Evolutionary conservation across 306 rosid species (phyloP).

Genomic region (Luffa acutangula): DNA sequence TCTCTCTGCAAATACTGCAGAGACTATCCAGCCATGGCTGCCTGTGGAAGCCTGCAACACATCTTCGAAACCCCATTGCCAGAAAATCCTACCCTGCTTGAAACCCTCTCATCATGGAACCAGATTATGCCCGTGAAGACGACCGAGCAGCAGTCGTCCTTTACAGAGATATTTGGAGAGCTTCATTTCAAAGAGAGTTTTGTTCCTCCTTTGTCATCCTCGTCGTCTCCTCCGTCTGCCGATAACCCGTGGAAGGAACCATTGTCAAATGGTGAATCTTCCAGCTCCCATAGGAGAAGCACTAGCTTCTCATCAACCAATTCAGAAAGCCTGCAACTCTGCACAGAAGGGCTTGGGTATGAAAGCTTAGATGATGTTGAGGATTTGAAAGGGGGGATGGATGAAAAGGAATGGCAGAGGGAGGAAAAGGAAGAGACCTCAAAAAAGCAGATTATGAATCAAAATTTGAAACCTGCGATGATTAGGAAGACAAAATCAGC

Average conservation of each 20-base stretch:
- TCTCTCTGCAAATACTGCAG: background rate
- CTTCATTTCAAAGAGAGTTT: conserved; percentile 64
- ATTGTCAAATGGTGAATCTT: conserved; percentile 1
- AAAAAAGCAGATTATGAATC: conserved; percentile 5
- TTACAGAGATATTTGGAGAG: conserved; percentile 73
- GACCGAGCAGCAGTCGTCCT: conserved; percentile 19
- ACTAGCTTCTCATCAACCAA: conserved; percentile 54
- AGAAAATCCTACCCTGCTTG: conserved; percentile 37
- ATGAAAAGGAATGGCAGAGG: background rate
- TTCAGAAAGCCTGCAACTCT: conserved; percentile 65
- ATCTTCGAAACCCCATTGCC: conserved; percentile 54
- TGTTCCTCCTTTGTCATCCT: background rate
- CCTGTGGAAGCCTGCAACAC: conserved; percentile 60
- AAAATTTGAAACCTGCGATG: conserved; percentile 20
- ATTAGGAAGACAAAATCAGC: conserved; percentile 29
- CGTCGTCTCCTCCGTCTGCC: background rate
- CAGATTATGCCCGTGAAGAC: conserved; percentile 37
- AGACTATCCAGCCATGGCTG: conserved; percentile 36
- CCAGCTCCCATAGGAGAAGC: conserved; percentile 28
- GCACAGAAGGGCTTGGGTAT: conserved; percentile 93
- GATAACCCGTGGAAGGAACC: conserved; percentile 9
- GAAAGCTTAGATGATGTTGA: conserved; percentile 85
- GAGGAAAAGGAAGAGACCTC: conserved; percentile 4
- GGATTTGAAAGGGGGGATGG: conserved; percentile 28
- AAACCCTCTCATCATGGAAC: conserved; percentile 54